Evolutionary conservation across 2,329 filamentous ascomycete genomes (phyloP), one percentile per base, ranked within the genome.

Genomic region (Alternaria postmessia): DNA sequence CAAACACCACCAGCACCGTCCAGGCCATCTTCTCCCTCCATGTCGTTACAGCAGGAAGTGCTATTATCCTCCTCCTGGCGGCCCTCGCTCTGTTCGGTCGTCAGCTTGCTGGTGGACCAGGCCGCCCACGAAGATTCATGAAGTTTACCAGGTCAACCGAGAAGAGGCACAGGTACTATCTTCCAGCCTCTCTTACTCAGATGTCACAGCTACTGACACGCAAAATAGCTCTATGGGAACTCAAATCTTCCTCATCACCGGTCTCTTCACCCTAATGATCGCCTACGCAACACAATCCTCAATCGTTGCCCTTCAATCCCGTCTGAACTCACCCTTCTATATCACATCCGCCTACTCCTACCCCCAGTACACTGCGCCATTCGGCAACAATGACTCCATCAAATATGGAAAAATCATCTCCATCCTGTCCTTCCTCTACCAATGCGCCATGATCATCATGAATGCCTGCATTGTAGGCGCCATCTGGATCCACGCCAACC

Each of bases 391-490:
- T 11, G 48, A 46, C 0, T n/a, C 38, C 3, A 55, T 42, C 0
- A 56, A 20, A 1, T 67, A 67, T 7, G 56, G 53, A 24, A 61
- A 63, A 7, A 56, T 61, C 5, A 65, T 68, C 14, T 68, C 64
- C 8, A 63, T 68, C 30, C 56, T 68, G 0, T 68, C 65, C 2
- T 68, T 66, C 42, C 39, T 61, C 5, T 66, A 68, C 44, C 65
- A 68, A 20, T 55, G 57, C n/a, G 64, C 64, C 22, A 59, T 54
- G n/a, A 68, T 68, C 9, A 22, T 68, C 20, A 49, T 63, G 4
- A 63, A 68, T 28, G 46, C 65, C 3, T 51, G 48, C 55, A 66
- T 68, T 7, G 62, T 83, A 14, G 65, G 65, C 26, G 65, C 64
- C 3, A 68, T 68, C 38, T 68, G 65, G 65, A 65, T 68, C 44